Evolutionary conservation across 352 stramenopile species (phyloP).

Genomic region (Pythium sukuiense): DNA sequence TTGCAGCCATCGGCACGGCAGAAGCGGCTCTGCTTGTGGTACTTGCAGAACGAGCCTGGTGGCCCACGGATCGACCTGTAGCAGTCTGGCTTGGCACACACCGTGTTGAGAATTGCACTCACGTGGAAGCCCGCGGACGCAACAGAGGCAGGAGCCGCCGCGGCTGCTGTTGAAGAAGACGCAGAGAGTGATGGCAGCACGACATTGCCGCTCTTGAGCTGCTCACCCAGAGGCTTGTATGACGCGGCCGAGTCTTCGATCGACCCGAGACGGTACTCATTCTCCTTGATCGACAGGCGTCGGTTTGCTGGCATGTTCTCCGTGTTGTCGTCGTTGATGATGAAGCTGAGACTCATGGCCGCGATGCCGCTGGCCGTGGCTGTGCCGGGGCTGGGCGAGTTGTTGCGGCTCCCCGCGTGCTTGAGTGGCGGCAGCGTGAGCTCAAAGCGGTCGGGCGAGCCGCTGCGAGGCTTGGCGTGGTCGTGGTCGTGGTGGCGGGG

Average conservation of each 20-base stretch:
- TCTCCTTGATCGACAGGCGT: slow-evolving; percentile 12
- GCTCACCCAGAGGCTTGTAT: slow-evolving; percentile 1
- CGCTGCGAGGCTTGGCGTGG: slow-evolving; percentile 7
- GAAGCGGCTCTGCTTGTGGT: slow-evolving; percentile 83
- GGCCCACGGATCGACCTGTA: slow-evolving; percentile 73
- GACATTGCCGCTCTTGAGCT: background rate
- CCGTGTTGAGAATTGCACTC: slow-evolving; percentile 73
- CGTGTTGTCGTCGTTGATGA: slow-evolving; percentile 60
- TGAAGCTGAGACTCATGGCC: slow-evolving; percentile 85
- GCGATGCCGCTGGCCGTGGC: slow-evolving; percentile 53
- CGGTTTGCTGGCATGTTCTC: slow-evolving; percentile 33
- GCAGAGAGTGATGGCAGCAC: slow-evolving; percentile 7
- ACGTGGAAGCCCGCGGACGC: slow-evolving; percentile 40
- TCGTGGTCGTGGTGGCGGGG: slow-evolving; percentile 9
- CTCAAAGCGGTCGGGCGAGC: slow-evolving; percentile 14
- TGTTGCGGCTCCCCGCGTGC: slow-evolving; percentile 14
- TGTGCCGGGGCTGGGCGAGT: slow-evolving; percentile 25
- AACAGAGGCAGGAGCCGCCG: slow-evolving; percentile 27
- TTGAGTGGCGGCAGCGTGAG: slow-evolving; percentile 23
- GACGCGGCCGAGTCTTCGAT: slow-evolving; percentile 29
- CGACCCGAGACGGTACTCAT: slow-evolving; percentile 20
- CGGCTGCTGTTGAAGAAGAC: background rate
- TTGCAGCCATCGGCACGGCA: slow-evolving; percentile 62
- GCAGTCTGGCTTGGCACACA: slow-evolving; percentile 77
- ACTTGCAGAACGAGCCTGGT: slow-evolving; percentile 77